Evolutionary conservation across 306 rosid genomes (phyloP), one percentile per base, ranked within the genome.

Genomic region (Sphenostylis stenocarpa): DNA sequence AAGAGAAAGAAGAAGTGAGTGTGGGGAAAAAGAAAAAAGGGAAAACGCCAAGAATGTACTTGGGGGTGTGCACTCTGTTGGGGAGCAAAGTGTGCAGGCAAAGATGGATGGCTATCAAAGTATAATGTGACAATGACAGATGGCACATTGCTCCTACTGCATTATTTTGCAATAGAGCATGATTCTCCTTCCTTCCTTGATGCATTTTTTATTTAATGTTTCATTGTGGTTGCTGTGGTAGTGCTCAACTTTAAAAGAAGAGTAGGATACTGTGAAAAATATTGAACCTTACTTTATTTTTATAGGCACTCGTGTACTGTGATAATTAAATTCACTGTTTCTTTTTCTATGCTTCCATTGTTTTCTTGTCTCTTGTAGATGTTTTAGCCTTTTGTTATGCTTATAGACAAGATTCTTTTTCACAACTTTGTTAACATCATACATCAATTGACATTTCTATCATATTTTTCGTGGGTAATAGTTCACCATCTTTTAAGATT

Each of bases 61-160:
- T 58, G 74, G 67, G 49, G 57, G 43, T 61, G 49, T 82, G 84
- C 81, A 77, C 69, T 77, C 49, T 75, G 6, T 11, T 24, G 52
- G 75, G 80, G 79, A 68, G 70, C 85, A 83, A 78, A 76, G 85
- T 70, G 75, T 19, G 41, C 74, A 78, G 84, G 84, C 61, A 52
- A 74, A 73, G 65, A 61, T 77, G 80, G 56, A 56, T 84, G 69
- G 66, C 78, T 62, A 81, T 79, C 81, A 77, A 84, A 85, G 83
- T 64, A 77, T 71, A 81, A 75, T 65, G 78, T 75, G 79, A 77
- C 82, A 90, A 77, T 83, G 91, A 90, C 91, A 56, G 38, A 75
- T 75, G 73, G 39, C 83, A 81, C 67, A 13, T 70, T 56, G 28
- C 65, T 56, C 5, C 53, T 44, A 51, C 65, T 62, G 34, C 71